Evolutionary conservation across 1,284 basidiomycete genomes (phyloP), one percentile per base, ranked within the genome.

Genomic region (Tilletia indica): DNA sequence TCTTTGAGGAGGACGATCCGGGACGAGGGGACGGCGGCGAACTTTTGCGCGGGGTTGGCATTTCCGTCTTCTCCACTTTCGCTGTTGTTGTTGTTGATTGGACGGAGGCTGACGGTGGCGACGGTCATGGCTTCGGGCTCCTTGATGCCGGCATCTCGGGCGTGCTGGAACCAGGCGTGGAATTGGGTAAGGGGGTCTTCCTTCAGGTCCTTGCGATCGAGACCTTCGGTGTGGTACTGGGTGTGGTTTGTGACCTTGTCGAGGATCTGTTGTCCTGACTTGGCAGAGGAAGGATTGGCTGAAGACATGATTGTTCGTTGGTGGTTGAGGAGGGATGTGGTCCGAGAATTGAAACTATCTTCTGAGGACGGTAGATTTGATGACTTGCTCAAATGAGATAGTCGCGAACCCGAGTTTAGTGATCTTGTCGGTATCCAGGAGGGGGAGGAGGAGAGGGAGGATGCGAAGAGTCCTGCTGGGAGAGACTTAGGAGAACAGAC

Each of bases 1-100:
- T 93, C 89, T 85, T 97, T 98, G 81, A 98, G 90, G 75, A 98
- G 90, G 68, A 98, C 95, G 81, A 93, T 89, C 74, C 95, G 90
- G 3, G 92, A 89, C 12, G 93, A 94, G 19, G 96, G 96, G 6
- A 79, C 70, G 21, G 78, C 69, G 39, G 58, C 64, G 42, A 68
- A 63, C 66, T n/a, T 42, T 31, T 31, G 25, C 25, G 25, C 25
- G 25, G 25, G 25, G 25, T 31, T 31, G 34, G 31, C 5, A 34
- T 74, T 68, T 6, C 71, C 66, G 0, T 69, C 71, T 45, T 1
- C 9, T 8, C 42, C 42, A 14, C 14, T 45, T 14, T 45, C 14
- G 61, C 36, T 3, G 67, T 48, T 2, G 70, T n/a, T 16, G 54
- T 21, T 12, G 21, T n/a, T 31, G 39, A 21, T 25, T 63, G 64